Base-by-base conservation (phyloP, 441 rosid species). In the Cnidoscolus chayamansa region DNA sequence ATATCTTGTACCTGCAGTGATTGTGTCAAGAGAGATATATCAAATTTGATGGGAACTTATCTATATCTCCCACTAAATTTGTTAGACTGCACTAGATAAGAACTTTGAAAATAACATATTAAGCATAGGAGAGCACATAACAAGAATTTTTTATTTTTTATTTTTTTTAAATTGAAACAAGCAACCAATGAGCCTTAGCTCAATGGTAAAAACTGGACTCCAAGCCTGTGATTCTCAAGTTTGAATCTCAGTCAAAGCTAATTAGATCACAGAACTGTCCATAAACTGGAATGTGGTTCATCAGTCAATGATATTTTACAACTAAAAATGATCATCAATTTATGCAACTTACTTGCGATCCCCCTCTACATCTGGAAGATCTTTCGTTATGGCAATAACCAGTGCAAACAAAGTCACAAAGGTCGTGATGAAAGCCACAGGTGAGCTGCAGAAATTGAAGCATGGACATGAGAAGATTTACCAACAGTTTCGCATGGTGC, bases 311-410 rank as follows among this genome's bases (percentile, higher is more conserved):
- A 30, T 53, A 19, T 15, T 74, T 55, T 50, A 53, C 31, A 8
- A 64, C 31, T 61, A 54, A 32, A 47, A 48, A 58, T 30, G 62
- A 70, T 25, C 20, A 67, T 61, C 48, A 48, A 67, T 43, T 15
- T 20, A 57, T 40, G 65, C 61, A 59, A 78, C 92, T 87, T 86
- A 94, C 98, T 90, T 92, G 81, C 94, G 91, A 85, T 92, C 98
- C 63, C 98, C 98, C 76, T 94, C 98, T 51, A 90, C 94, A 77
- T 92, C 97, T 50, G 97, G 96, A 78, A 94, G 97, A 85, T 94
- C 98, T 81, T 90, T 92, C 60, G 98, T 92, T 77, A 94, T 89
- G 74, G 97, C 98, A 76, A 92, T 92, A 76, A 94, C 98, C 72
- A 90, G 80, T 0, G 98, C 98, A 72, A 94, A 94, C 78, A 94